Evolutionary conservation across 164 flowering plant genomes (phyloP).

Genomic region (Nymphaea colorata): DNA sequence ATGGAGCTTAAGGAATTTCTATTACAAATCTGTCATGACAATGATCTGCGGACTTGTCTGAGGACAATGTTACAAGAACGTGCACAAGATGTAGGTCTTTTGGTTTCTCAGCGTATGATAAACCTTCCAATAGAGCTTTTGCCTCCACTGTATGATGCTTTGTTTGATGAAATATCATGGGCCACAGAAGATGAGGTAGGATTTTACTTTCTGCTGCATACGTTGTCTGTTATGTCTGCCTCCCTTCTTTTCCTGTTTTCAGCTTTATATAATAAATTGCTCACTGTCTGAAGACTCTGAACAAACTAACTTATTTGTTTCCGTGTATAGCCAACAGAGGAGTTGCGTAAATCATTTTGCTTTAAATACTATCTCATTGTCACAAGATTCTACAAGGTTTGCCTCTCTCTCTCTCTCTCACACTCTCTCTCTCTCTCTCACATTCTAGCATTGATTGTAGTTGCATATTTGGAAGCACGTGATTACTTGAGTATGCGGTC

Average conservation of each 20-base stretch:
- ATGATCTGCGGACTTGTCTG: constrained; percentile 19
- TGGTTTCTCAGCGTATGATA: constrained; percentile 70
- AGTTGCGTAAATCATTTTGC: constrained; percentile 52
- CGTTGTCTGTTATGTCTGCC: constrained; percentile 2
- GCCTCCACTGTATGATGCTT: constrained; percentile 71
- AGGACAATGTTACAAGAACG: constrained; percentile 38
- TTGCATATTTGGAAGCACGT: background rate
- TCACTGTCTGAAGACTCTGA: background rate
- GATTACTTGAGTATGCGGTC: background rate
- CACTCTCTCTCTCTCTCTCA: background rate
- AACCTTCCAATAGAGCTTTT: constrained; percentile 88
- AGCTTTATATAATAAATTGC: background rate
- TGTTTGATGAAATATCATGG: constrained; percentile 92
- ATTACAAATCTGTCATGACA: constrained; percentile 37
- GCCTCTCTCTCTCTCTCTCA: background rate
- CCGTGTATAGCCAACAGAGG: constrained; percentile 57
- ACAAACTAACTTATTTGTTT: constrained; percentile 1
- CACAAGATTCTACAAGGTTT: constrained; percentile 67
- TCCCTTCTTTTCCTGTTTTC: background rate
- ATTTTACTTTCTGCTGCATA: background rate
- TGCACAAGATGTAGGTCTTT: constrained; percentile 51
- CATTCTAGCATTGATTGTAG: background rate
- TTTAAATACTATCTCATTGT: constrained; percentile 50
- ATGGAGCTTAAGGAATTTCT: constrained; percentile 53
- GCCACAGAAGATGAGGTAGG: constrained; percentile 93